Conservation (phyloP, 2,329 filamentous ascomycete species). For the Talaromyces sp. region DNA sequence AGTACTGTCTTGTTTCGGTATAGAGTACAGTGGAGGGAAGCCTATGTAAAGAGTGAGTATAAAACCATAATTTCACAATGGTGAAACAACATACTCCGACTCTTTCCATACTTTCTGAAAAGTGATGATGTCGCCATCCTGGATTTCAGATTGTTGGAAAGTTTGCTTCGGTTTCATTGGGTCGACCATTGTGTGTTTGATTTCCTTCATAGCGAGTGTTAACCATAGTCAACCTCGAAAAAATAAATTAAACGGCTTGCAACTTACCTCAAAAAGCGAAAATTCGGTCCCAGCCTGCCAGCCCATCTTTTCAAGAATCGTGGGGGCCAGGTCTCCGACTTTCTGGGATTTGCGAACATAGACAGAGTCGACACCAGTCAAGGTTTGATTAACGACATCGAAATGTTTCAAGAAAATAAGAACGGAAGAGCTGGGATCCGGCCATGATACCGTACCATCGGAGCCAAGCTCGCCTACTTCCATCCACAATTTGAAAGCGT, state of each 20-base stretch:
- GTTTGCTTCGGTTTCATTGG: constrained; percentile 86
- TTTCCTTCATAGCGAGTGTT: constrained; percentile 54
- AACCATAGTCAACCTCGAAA: constrained; percentile 3
- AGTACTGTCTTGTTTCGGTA: constrained; percentile 74
- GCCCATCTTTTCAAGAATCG: constrained; percentile 75
- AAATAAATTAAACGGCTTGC: neutral
- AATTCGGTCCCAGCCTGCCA: constrained; percentile 73
- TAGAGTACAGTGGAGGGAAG: constrained; percentile 44
- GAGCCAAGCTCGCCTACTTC: constrained; percentile 67
- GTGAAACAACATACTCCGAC: constrained; percentile 20
- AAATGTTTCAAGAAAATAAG: constrained; percentile 92
- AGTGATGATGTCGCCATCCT: constrained; percentile 94
- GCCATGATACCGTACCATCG: constrained; percentile 68
- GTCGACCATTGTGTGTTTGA: constrained; percentile 97
- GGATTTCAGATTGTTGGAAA: constrained; percentile 84
- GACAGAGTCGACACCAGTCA: constrained; percentile 73
- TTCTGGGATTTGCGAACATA: constrained; percentile 86
- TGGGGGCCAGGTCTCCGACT: constrained; percentile 73
- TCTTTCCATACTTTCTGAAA: constrained; percentile 66
- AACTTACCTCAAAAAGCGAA: constrained; percentile 67
- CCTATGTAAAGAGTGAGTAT: constrained; percentile 10
- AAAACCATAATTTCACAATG: neutral
- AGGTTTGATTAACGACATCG: constrained; percentile 66
- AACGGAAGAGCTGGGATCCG: constrained; percentile 53
- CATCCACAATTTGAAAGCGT: constrained; percentile 74